Base-by-base conservation (phyloP, 768 basidiomycete species). In the Russula vinacea region DNA sequence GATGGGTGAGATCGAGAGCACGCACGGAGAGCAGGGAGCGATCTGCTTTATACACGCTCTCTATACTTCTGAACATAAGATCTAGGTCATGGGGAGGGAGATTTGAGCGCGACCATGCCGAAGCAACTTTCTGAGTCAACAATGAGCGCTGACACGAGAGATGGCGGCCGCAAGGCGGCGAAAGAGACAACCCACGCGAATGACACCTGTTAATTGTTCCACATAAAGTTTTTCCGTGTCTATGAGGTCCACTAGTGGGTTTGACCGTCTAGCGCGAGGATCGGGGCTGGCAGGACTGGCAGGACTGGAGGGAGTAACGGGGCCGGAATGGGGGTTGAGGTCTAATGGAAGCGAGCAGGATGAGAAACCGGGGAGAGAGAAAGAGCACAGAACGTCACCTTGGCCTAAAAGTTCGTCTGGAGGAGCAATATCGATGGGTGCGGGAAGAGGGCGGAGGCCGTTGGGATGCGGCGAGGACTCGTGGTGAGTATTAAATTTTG, bases 31-130 rank as follows among this genome's bases (percentile, higher is more conserved):
- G 83, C 65, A 99, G 81, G 1, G 80, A 75, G 61, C 94, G 86
- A 77, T 94, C 98, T 24, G 92, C 90, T 74, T 93, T 90, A 79
- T 94, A 99, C 22, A 98, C 85, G 26, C 82, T 83, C 75, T 99
- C 97, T 57, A 98, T 85, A 69, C 88, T 87, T 67, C 97, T 82
- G 76, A 99, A 99, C 91, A 98, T 96, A 58, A 81, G 76, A 75
- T 99, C 97, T 35, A 99, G 81, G 68, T 92, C 89, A 9, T 84
- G 84, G 17, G 97, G 97, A 19, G 97, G 97, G 44, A 99, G 87
- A 74, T 98, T 98, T 45, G 87, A 84, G 47, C 94, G 81, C 11
- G 95, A 97, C 97, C 97, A 99, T 55, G 97, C 97, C n/a, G 89
- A 88, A 11, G 97, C 97, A 5, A 97, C 90, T 84, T 90, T 93